Evolutionary conservation across 495 filamentous ascomycete species (phyloP).

Genomic region (Lindgomyces ingoldianus): DNA sequence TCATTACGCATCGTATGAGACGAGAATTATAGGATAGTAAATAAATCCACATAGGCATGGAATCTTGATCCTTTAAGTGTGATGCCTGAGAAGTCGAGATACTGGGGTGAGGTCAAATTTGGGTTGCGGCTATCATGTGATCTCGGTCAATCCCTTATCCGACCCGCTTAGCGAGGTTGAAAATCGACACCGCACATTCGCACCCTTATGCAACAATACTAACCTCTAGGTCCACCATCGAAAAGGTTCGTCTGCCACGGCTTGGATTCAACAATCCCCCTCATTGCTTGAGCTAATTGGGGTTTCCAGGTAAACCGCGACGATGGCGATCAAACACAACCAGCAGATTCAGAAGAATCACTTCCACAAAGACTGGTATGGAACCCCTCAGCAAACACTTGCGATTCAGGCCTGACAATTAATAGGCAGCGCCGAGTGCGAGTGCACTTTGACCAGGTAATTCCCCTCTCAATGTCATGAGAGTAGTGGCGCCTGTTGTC

Average conservation of each 20-base stretch:
- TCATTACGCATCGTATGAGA: neutral
- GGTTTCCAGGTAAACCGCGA: conserved; percentile 2
- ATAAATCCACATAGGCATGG: neutral
- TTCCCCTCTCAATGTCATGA: conserved; percentile 47
- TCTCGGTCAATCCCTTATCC: conserved; percentile 8
- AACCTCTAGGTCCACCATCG: conserved; percentile 10
- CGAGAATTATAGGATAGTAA: neutral
- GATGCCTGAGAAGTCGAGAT: too few relatives aligned
- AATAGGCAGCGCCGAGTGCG: conserved; percentile 81
- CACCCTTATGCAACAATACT: neutral
- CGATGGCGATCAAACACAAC: conserved; percentile 92
- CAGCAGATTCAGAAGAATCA: conserved; percentile 98
- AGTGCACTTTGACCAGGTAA: conserved; percentile 99
- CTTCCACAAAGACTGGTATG: conserved; percentile 98
- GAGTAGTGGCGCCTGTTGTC: conserved; percentile 49
- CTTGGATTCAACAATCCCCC: too few relatives aligned
- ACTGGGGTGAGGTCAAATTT: neutral
- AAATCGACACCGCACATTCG: neutral
- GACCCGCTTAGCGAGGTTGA: conserved; percentile 1
- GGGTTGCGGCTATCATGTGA: neutral
- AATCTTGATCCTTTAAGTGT: neutral
- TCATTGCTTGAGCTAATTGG: neutral
- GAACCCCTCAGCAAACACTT: neutral
- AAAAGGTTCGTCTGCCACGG: conserved; percentile 1
- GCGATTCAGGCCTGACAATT: conserved; percentile 9